A percentile compares a stretch with the other conserved stretches of the same genome.
Evolutionary conservation across 108 stramenopile genomes (phyloP).

Genomic region (Nitzschia sp.): DNA sequence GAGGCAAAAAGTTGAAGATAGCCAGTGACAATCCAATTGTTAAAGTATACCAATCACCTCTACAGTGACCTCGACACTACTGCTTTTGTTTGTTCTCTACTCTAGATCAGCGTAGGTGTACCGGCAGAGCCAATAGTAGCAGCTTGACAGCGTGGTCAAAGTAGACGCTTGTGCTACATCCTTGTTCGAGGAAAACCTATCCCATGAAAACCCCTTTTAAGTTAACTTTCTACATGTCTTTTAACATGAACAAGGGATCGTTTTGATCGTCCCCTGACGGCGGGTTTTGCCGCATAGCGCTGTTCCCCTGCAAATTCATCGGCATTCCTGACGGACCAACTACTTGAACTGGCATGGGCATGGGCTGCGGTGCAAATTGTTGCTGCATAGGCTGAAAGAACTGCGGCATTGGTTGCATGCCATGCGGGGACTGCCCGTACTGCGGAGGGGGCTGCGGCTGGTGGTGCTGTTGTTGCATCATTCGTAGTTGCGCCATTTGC

Average conservation of each 20-base stretch:
- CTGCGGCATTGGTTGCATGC: constrained; percentile 21
- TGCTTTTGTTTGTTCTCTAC: no score
- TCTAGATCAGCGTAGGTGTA: no score
- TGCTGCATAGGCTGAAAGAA: constrained; percentile 34
- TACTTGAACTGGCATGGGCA: constrained; percentile 25
- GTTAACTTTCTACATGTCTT: constrained; percentile 24
- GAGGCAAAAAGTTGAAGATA: no score
- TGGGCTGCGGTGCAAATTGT: constrained; percentile 17
- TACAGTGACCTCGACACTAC: no score
- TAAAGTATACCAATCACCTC: no score
- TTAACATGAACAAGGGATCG: constrained; percentile 44
- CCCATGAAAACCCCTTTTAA: no score
- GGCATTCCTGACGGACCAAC: constrained; percentile 22
- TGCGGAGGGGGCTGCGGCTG: constrained; percentile 29
- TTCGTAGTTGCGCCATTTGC: constrained; percentile 33
- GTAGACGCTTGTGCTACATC: no score
- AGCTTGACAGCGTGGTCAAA: no score
- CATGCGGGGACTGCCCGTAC: constrained; percentile 9
- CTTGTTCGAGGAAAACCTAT: no score
- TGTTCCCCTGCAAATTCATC: constrained; percentile 23
- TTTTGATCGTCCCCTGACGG: constrained; percentile 25
- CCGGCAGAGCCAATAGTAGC: no score
- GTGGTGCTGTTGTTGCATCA: constrained; percentile 45
- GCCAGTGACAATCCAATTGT: no score
- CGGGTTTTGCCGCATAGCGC: constrained; percentile 2